Evolutionary conservation across 2,329 filamentous ascomycete species (phyloP).

Genomic region (Pseudogymnoascus sp.): DNA sequence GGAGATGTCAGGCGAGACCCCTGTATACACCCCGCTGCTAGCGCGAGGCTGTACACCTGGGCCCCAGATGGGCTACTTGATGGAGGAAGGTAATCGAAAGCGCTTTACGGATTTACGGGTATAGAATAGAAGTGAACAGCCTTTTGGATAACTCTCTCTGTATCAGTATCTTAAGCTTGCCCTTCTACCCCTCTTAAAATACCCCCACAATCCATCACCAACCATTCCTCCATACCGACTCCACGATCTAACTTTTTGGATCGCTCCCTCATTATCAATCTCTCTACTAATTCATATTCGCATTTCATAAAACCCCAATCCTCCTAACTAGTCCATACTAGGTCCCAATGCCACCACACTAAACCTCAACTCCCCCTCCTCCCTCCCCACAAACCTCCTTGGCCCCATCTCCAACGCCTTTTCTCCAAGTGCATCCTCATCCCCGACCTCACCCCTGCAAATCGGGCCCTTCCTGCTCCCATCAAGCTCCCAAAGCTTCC

Average conservation of each 20-base stretch:
- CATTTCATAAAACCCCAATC: background rate
- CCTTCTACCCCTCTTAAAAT: too few relatives aligned
- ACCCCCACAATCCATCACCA: too few relatives aligned
- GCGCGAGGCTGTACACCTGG: background rate
- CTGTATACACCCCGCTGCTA: background rate
- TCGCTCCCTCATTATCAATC: too few relatives aligned
- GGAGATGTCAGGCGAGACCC: background rate
- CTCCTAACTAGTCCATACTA: slow-evolving; percentile 24
- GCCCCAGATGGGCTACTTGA: too few relatives aligned
- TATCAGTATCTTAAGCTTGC: too few relatives aligned
- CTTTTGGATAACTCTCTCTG: too few relatives aligned
- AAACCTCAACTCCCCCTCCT: slow-evolving; percentile 24
- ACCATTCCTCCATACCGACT: too few relatives aligned
- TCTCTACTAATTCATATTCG: too few relatives aligned
- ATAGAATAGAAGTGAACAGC: too few relatives aligned
- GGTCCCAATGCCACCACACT: slow-evolving; percentile 24
- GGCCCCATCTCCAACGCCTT: slow-evolving; percentile 64
- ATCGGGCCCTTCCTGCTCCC: slow-evolving; percentile 59
- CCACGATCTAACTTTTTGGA: too few relatives aligned
- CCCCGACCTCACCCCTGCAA: slow-evolving; percentile 44
- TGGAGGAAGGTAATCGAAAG: too few relatives aligned
- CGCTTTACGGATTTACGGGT: too few relatives aligned
- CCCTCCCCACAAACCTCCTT: slow-evolving; percentile 30
- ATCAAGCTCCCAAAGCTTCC: slow-evolving; percentile 62
- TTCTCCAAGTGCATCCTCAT: slow-evolving; percentile 61